A percentile compares a stretch with the other conserved stretches of the same genome.
phyloP scores from a whole-genome alignment of 805 yeast genomes.

The Zygoascus tannicola region DNA sequence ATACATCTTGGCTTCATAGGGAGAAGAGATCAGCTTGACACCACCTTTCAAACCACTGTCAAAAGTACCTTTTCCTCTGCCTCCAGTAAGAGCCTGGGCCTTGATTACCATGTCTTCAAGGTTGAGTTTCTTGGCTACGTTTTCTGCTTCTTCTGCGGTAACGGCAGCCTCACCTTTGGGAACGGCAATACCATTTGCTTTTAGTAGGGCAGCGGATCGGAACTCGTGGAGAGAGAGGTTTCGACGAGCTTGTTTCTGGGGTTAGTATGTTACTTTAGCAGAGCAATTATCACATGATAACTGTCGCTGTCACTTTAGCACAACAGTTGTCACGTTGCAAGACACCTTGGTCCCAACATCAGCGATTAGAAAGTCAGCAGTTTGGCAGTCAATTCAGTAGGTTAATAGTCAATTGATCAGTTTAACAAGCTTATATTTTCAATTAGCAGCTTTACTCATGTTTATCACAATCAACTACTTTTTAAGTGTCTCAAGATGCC shows the following conservation, averaged over 20 bases:
- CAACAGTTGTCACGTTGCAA: too few species aligned
- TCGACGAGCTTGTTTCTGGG: conserved; percentile 33
- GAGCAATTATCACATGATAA: too few species aligned
- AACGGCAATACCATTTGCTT: conserved; percentile 76
- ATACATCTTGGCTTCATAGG: conserved; percentile 78
- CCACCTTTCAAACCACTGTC: conserved; percentile 96
- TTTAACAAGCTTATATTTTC: too few species aligned
- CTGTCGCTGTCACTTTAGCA: too few species aligned
- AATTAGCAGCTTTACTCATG: too few species aligned
- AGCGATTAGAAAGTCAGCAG: too few species aligned
- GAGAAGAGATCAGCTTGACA: conserved; percentile 76
- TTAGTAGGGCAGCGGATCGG: conserved; percentile 84
- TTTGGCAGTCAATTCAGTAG: too few species aligned
- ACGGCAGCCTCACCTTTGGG: conserved; percentile 89
- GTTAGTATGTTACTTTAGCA: too few species aligned
- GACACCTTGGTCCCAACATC: too few species aligned
- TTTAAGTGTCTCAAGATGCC: too few species aligned
- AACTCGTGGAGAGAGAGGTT: conserved; percentile 86
- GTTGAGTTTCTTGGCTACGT: conserved; percentile 63
- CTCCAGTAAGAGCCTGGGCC: conserved; percentile 99
- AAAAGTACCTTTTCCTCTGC: conserved; percentile 98
- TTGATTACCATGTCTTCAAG: conserved; percentile 84
- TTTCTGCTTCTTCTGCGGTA: conserved; percentile 79
- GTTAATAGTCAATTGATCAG: too few species aligned
- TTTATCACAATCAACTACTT: too few species aligned